Conservation (phyloP, 2,329 filamentous ascomycete species). For the Ceratocystis colombiana region DNA sequence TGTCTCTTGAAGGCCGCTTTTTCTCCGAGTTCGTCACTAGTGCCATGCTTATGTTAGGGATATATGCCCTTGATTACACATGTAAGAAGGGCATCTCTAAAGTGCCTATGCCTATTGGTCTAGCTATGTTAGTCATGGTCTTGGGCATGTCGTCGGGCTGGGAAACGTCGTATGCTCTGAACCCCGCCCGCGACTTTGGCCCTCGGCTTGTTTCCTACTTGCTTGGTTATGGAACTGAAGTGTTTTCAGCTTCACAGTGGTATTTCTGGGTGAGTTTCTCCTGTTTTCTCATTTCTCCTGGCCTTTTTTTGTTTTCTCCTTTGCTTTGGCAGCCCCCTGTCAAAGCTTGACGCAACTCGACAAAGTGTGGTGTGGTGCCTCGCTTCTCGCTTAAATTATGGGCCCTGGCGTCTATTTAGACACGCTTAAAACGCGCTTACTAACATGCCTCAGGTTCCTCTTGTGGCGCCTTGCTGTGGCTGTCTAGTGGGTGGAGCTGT, state of each 20-base stretch:
- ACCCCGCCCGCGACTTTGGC: constrained; percentile 62
- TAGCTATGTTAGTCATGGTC: constrained; percentile 65
- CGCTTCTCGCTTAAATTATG: neutral
- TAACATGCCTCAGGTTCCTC: constrained; percentile 41
- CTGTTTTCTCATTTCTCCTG: constrained; percentile 16
- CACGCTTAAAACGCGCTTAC: neutral
- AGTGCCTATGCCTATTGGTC: constrained; percentile 43
- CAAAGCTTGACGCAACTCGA: constrained; percentile 11
- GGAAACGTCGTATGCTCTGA: constrained; percentile 69
- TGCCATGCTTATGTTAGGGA: constrained; percentile 58
- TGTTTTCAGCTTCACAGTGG: constrained; percentile 57
- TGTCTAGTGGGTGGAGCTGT: constrained; percentile 53
- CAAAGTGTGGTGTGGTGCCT: neutral
- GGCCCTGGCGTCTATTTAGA: neutral
- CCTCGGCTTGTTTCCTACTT: constrained; percentile 57
- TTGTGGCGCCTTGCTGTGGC: constrained; percentile 60
- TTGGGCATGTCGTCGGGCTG: constrained; percentile 66
- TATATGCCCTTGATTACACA: constrained; percentile 52
- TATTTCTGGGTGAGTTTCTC: constrained; percentile 52
- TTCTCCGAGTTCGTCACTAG: constrained; percentile 63
- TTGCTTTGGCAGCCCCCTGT: constrained; percentile 17
- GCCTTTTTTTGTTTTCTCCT: constrained; percentile 21
- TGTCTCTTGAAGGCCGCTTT: constrained; percentile 57
- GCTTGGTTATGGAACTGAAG: constrained; percentile 56
- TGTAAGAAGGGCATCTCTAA: constrained; percentile 50